Percentiles rank a stretch among this genome's conserved stretches.
phyloP scores from a whole-genome alignment of 805 yeast genomes.

The Monosporozyma servazzii region DNA sequence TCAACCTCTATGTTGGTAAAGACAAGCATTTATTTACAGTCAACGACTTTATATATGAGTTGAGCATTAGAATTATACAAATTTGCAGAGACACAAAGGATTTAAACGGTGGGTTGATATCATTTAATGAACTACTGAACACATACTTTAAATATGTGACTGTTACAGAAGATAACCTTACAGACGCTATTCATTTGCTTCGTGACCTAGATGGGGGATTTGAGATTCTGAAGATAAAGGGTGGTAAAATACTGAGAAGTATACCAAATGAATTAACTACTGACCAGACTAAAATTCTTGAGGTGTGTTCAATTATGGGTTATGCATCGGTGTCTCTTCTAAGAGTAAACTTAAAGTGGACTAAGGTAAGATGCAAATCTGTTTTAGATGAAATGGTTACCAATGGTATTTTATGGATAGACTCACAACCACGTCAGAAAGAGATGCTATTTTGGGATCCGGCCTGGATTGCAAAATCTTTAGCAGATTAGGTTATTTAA shows the following conservation, averaged over 20 bases:
- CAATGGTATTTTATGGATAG: conserved; percentile 82
- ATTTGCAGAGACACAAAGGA: conserved; percentile 60
- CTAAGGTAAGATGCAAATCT: conserved; percentile 45
- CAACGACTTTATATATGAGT: conserved; percentile 51
- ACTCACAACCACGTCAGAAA: conserved; percentile 36
- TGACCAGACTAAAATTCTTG: conserved; percentile 66
- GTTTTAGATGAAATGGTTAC: conserved; percentile 73
- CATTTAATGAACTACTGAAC: conserved; percentile 43
- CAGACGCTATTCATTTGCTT: conserved; percentile 45
- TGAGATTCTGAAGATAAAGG: conserved; percentile 44
- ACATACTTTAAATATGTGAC: conserved; percentile 27
- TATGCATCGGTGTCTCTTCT: conserved; percentile 56
- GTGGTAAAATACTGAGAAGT: conserved; percentile 49
- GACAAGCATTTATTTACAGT: conserved; percentile 26
- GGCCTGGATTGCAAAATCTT: conserved; percentile 44
- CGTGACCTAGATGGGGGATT: conserved; percentile 61
- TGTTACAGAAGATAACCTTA: conserved; percentile 42
- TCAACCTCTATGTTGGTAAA: conserved; percentile 32
- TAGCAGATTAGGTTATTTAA: background rate
- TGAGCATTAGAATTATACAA: conserved; percentile 69
- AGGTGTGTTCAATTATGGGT: conserved; percentile 70
- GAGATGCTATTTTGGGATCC: conserved; percentile 64
- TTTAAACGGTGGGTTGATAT: conserved; percentile 74
- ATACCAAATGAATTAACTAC: conserved; percentile 53
- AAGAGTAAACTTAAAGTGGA: conserved; percentile 74